Evolutionary conservation across 805 yeast species (phyloP).

Genomic region (Saccharomycopsis sp.): DNA sequence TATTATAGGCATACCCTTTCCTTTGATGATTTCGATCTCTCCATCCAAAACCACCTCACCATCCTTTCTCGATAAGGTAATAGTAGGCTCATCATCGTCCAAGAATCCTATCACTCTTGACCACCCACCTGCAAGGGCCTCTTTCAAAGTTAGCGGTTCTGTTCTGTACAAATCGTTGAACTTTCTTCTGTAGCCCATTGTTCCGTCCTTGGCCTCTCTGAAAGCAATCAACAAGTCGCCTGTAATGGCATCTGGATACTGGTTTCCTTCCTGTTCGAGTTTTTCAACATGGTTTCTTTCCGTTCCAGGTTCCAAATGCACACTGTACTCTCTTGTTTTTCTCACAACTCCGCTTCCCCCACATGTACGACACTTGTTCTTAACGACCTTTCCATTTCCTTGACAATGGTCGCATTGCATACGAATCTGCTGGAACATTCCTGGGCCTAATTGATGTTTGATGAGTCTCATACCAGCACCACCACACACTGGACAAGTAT

Average conservation of each 20-base stretch:
- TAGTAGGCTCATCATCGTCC: constrained; percentile 47
- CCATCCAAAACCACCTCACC: constrained; percentile 57
- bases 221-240: constrained; percentile 72
- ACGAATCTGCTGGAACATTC: constrained; percentile 83
- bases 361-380: constrained; percentile 62
- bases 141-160: constrained; percentile 65
- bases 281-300: constrained; percentile 51
- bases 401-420: constrained; percentile 71
- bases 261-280: constrained; percentile 74
- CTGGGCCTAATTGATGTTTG: constrained; percentile 76
- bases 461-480: constrained; percentile 69
- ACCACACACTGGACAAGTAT: constrained; percentile 58
- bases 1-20: constrained; percentile 79
- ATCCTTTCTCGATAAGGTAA: constrained; percentile 39
- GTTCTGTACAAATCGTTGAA: constrained; percentile 70
- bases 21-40: constrained; percentile 61
- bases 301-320: constrained; percentile 67
- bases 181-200: constrained; percentile 82
- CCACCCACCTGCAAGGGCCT: constrained; percentile 83
- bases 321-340: constrained; percentile 47
- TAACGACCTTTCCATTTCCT: constrained; percentile 67
- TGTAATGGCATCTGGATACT: constrained; percentile 70
- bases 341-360: constrained; percentile 60
- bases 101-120: constrained; percentile 55
- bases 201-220: constrained; percentile 45